Evolutionary conservation across 495 filamentous ascomycete genomes (phyloP).

Genomic region (Ascodesmis nigricans): DNA sequence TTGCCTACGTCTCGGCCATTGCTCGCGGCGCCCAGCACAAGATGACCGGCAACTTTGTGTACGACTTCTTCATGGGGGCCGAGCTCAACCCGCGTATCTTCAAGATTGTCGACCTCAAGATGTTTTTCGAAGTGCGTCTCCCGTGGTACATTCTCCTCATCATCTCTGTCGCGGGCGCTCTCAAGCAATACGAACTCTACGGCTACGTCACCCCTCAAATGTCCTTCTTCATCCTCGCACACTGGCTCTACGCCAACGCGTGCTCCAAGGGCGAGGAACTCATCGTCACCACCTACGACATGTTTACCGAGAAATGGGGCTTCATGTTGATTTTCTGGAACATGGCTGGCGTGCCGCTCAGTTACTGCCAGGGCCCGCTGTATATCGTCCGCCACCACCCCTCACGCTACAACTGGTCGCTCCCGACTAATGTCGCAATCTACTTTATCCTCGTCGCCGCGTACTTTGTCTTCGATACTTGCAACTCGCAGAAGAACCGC

Average conservation of each 20-base stretch:
- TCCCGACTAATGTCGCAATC: slow-evolving; percentile 22
- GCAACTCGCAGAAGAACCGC: slow-evolving; percentile 83
- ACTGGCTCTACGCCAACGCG: slow-evolving; percentile 90
- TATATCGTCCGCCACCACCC: slow-evolving; percentile 82
- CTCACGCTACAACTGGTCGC: slow-evolving; percentile 55
- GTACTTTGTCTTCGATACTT: slow-evolving; percentile 48
- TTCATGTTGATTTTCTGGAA: slow-evolving; percentile 99
- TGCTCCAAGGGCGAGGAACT: slow-evolving; percentile 92
- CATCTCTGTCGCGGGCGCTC: slow-evolving; percentile 51
- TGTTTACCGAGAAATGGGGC: slow-evolving; percentile 99
- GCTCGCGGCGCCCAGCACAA: slow-evolving; percentile 61
- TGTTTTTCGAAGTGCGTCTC: slow-evolving; percentile 96
- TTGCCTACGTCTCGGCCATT: slow-evolving; percentile 69
- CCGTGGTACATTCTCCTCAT: slow-evolving; percentile 91
- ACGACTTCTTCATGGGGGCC: slow-evolving; percentile 98
- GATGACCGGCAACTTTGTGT: slow-evolving; percentile 79
- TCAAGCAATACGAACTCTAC: slow-evolving; percentile 69
- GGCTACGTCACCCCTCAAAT: slow-evolving; percentile 86
- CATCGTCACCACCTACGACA: slow-evolving; percentile 89
- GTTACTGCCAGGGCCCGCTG: slow-evolving; percentile 90
- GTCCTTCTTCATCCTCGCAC: slow-evolving; percentile 71
- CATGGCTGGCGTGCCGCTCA: slow-evolving; percentile 79
- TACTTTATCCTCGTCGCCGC: slow-evolving; percentile 43
- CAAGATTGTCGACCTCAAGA: slow-evolving; percentile 87
- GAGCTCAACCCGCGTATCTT: slow-evolving; percentile 94